These are phyloP conservation scores for Hypoxylon sp. DNA, from an alignment of 2,329 filamentous ascomycete species.

Conservation along the genomic window DNA sequence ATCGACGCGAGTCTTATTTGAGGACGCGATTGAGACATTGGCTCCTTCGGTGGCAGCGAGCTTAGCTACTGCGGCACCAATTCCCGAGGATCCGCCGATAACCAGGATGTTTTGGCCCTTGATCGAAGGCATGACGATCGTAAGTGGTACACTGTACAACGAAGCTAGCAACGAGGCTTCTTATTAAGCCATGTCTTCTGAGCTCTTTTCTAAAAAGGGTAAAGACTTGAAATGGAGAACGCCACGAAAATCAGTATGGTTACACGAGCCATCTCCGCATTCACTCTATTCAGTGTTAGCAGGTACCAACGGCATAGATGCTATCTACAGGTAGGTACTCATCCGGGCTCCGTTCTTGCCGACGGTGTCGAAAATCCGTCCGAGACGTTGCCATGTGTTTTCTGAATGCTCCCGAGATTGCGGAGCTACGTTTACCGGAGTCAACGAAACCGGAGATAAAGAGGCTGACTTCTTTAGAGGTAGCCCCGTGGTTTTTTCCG, in stretches of 20 bases:
- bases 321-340: background rate
- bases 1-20: slow-evolving; percentile 65
- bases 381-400: background rate
- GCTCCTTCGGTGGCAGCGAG: slow-evolving; percentile 69
- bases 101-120: slow-evolving; percentile 64
- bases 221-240: background rate
- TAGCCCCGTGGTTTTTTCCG: no score
- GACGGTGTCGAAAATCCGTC: slow-evolving; percentile 1
- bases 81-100: slow-evolving; percentile 74
- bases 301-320: background rate
- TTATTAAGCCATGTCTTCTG: background rate
- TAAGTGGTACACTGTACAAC: no score
- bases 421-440: slow-evolving; percentile 7
- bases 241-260: background rate
- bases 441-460: slow-evolving; percentile 9
- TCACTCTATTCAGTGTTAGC: background rate
- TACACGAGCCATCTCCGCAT: background rate
- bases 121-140: slow-evolving; percentile 46
- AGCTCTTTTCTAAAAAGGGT: background rate
- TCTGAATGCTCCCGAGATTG: background rate
- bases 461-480: background rate
- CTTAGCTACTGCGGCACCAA: slow-evolving; percentile 74
- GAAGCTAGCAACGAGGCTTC: background rate
- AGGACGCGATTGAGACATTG: slow-evolving; percentile 72
- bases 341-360: background rate